Evolutionary conservation across 1,284 basidiomycete genomes (phyloP).

Genomic region (Ceratobasidium sp.): DNA sequence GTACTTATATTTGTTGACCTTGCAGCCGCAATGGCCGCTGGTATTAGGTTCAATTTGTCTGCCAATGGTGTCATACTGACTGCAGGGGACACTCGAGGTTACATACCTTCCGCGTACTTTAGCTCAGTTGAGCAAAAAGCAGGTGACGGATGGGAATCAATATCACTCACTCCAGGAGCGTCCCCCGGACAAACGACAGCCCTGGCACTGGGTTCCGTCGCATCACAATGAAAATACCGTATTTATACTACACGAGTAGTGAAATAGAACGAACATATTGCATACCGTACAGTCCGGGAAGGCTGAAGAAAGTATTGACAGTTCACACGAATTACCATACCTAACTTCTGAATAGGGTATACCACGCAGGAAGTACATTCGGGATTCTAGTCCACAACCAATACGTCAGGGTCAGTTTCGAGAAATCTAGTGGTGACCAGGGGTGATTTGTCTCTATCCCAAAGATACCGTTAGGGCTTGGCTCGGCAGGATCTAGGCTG

Average conservation of each 20-base stretch:
- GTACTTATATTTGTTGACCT: slow-evolving; percentile 80
- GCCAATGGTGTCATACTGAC: slow-evolving; percentile 86
- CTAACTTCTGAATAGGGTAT: neutral
- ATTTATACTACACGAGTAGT: neutral
- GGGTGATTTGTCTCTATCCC: neutral
- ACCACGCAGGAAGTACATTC: neutral
- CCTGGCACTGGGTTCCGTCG: neutral
- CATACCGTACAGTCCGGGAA: too few relatives aligned
- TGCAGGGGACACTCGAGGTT: slow-evolving; percentile 66
- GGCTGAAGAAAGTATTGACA: neutral
- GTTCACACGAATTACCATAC: neutral
- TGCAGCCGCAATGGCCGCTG: slow-evolving; percentile 67
- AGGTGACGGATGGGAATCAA: slow-evolving; percentile 30
- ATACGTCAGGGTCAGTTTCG: slow-evolving; percentile 6
- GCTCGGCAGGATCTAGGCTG: neutral
- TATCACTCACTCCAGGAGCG: neutral
- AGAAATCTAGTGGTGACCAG: neutral
- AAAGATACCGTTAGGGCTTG: neutral
- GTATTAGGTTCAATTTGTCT: slow-evolving; percentile 75
- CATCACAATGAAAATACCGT: neutral
- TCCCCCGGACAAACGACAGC: neutral
- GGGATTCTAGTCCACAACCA: slow-evolving; percentile 19
- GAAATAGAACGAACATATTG: neutral
- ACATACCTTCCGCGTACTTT: slow-evolving; percentile 67
- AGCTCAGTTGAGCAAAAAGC: slow-evolving; percentile 57